Conservation (phyloP, 257 asterid genomes). For the Ajuga chamaepitys region DNA sequence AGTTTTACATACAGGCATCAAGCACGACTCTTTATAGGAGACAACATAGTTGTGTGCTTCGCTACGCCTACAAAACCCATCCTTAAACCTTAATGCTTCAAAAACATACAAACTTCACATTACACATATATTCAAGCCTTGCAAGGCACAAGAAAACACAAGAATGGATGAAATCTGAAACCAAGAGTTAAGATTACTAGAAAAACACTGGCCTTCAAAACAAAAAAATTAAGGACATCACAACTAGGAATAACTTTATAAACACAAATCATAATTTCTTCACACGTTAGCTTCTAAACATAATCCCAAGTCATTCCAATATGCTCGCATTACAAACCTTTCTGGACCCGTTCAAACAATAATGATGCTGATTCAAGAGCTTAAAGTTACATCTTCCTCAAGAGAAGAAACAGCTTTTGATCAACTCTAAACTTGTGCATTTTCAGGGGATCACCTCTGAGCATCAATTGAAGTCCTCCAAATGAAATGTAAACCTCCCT, state of each 20-base stretch:
- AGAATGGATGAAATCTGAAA: background rate
- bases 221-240: background rate
- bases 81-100: no score
- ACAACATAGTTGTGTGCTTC: constrained; percentile 38
- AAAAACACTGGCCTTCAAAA: no score
- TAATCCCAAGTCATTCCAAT: background rate
- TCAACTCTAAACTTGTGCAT: constrained; percentile 51
- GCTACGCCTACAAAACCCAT: constrained; percentile 7
- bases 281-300: background rate
- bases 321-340: background rate
- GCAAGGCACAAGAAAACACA: background rate
- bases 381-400: constrained; percentile 54
- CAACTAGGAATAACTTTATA: background rate
- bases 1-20: constrained; percentile 27
- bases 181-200: background rate
- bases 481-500: constrained; percentile 64
- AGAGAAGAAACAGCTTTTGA: constrained; percentile 65
- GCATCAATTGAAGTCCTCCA: constrained; percentile 91
- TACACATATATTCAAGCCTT: background rate
- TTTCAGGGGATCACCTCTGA: constrained; percentile 50
- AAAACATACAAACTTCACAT: no score
- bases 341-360: background rate
- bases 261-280: background rate
- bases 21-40: constrained; percentile 44
- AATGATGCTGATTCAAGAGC: background rate